Percentiles rank a stretch among this genome's conserved stretches.
Conservation (phyloP, 495 filamentous ascomycete species). For the Neurospora sp. region DNA sequence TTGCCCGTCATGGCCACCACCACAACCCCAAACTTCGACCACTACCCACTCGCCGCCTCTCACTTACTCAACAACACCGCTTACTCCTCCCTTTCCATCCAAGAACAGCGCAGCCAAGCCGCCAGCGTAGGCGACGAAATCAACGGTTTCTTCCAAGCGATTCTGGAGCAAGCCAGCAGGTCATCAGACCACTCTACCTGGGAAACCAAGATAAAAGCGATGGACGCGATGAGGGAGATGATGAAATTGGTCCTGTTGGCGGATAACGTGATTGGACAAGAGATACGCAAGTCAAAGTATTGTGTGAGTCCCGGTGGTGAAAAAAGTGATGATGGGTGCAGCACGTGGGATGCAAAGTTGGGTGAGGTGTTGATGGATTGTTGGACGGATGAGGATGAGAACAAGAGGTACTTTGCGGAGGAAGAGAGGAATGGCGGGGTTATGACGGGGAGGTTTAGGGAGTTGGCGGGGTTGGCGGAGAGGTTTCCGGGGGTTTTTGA, state of each 20-base stretch:
- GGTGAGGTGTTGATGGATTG: background rate
- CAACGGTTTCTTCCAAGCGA: too few relatives aligned
- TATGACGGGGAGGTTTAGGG: background rate
- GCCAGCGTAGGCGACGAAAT: background rate
- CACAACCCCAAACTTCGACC: background rate
- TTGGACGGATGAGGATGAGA: background rate
- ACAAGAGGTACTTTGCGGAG: background rate
- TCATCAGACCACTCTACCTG: too few relatives aligned
- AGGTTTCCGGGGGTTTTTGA: background rate
- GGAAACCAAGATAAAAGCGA: background rate
- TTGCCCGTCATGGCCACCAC: background rate
- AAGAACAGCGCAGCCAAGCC: background rate
- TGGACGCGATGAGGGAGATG: background rate
- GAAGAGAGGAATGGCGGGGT: background rate
- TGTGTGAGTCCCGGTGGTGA: background rate
- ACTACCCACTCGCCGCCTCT: background rate
- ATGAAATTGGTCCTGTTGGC: background rate
- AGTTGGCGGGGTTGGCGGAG: background rate
- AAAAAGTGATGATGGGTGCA: background rate
- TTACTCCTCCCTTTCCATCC: background rate
- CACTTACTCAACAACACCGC: background rate
- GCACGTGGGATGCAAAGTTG: background rate
- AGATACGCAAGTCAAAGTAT: background rate
- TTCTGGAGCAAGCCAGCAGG: too few relatives aligned
- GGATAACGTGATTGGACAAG: background rate